These are phyloP conservation scores for Fallopia convolvulus DNA, from an alignment of 148 eudicot species.

Conservation along the genomic window DNA sequence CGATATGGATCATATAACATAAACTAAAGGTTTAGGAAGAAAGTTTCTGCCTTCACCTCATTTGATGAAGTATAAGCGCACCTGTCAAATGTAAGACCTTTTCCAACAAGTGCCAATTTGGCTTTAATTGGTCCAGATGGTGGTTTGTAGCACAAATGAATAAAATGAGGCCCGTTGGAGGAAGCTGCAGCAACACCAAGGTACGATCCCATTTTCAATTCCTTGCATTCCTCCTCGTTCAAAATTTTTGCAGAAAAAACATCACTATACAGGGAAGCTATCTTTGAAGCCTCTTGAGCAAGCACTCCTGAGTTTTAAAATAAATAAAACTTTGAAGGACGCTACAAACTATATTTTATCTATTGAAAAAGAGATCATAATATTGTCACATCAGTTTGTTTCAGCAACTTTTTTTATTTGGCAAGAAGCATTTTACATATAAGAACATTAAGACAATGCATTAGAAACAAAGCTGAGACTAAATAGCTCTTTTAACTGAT, in stretches of 20 bases:
- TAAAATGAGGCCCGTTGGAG: slow-evolving; percentile 86
- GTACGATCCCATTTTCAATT: slow-evolving; percentile 95
- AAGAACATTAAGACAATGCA: neutral
- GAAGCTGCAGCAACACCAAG: slow-evolving; percentile 98
- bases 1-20: neutral
- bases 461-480: neutral
- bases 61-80: slow-evolving; percentile 9
- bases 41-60: neutral
- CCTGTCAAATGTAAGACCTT: slow-evolving; percentile 98
- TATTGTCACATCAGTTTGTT: neutral
- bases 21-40: neutral
- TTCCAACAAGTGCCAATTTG: slow-evolving; percentile 88
- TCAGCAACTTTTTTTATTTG: neutral
- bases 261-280: slow-evolving; percentile 67
- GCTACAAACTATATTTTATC: neutral
- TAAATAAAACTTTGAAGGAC: neutral
- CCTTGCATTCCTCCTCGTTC: slow-evolving; percentile 70
- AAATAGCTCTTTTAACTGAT: neutral
- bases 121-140: slow-evolving; percentile 54
- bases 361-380: neutral
- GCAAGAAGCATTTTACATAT: neutral
- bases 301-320: slow-evolving; percentile 49
- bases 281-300: slow-evolving; percentile 81
- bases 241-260: slow-evolving; percentile 75
- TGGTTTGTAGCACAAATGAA: slow-evolving; percentile 92